A percentile compares a stretch with the other conserved stretches of the same genome.
Evolutionary conservation across 2,329 filamentous ascomycete species (phyloP).

Genomic region (Graphilbum fragrans): DNA sequence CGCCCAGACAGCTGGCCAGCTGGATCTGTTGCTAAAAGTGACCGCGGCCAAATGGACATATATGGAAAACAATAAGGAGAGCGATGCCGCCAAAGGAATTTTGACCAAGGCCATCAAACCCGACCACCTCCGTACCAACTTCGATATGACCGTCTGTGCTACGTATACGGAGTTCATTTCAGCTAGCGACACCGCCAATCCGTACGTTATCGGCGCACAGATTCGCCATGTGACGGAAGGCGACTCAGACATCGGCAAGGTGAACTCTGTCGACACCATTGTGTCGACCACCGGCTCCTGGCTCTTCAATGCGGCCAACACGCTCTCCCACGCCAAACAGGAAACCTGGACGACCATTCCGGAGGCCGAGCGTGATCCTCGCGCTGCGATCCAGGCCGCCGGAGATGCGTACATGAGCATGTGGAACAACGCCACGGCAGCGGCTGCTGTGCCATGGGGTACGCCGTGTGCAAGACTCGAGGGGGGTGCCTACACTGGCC

Average conservation of each 20-base stretch:
- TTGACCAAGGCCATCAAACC: conserved; percentile 18
- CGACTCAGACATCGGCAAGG: conserved; percentile 8
- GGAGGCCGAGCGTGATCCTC: conserved; percentile 13
- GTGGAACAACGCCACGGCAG: conserved; percentile 18
- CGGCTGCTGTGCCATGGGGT: conserved; percentile 20
- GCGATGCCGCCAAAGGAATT: conserved; percentile 16
- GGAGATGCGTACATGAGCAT: conserved; percentile 22
- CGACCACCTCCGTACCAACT: conserved; percentile 21
- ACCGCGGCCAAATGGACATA: conserved; percentile 12
- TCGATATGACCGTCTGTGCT: conserved; percentile 22
- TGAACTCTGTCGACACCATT: conserved; percentile 15
- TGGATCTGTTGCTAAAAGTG: conserved; percentile 4
- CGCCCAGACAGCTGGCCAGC: conserved; percentile 11
- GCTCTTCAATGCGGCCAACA: conserved; percentile 21
- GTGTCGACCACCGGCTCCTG: conserved; percentile 19
- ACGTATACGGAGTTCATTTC: conserved; percentile 25
- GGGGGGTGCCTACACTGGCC: conserved; percentile 14
- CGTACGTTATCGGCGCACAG: conserved; percentile 25
- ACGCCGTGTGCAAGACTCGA: conserved; percentile 21
- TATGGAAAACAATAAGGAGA: conserved; percentile 19
- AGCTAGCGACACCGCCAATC: conserved; percentile 13
- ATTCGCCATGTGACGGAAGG: conserved; percentile 10
- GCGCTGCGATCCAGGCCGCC: conserved; percentile 14
- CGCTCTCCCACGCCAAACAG: conserved; percentile 15
- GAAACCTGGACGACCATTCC: conserved; percentile 19